Percentiles rank a stretch among this genome's conserved stretches.
Conservation (phyloP, 495 filamentous ascomycete species). For the Friedmanniomyces simplex region DNA sequence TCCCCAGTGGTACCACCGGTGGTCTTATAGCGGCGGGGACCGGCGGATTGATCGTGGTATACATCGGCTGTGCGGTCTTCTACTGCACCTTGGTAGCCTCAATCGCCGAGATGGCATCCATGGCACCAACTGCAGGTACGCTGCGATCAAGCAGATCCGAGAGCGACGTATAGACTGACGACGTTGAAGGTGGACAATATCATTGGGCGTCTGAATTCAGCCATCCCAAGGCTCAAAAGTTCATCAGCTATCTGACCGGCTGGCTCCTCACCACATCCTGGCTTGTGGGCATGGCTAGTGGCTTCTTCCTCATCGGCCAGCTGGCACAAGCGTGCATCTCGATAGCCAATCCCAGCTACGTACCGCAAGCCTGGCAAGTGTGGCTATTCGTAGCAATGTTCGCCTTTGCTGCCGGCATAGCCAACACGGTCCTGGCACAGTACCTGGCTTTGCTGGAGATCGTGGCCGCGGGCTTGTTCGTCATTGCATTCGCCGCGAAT, state of each 20-base stretch:
- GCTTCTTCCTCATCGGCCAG: conserved; percentile 11
- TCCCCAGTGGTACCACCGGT: background rate
- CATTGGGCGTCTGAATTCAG: conserved; percentile 35
- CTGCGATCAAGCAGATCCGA: background rate
- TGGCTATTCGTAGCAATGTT: conserved; percentile 36
- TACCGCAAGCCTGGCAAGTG: conserved; percentile 33
- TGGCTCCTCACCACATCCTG: conserved; percentile 9
- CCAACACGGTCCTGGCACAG: conserved; percentile 18
- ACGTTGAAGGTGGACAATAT: conserved; percentile 3
- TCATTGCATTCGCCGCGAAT: background rate
- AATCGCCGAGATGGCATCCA: conserved; percentile 33
- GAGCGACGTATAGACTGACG: background rate
- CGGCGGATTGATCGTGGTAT: conserved; percentile 9
- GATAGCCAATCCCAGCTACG: conserved; percentile 33
- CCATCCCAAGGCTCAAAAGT: conserved; percentile 32
- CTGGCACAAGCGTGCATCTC: conserved; percentile 36
- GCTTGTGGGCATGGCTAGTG: conserved; percentile 25
- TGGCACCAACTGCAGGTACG: conserved; percentile 19
- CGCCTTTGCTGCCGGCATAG: conserved; percentile 21
- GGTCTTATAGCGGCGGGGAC: background rate
- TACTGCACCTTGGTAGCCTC: conserved; percentile 28
- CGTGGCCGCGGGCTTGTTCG: conserved; percentile 18
- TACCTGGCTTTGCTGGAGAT: conserved; percentile 22
- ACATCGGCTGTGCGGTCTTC: conserved; percentile 23
- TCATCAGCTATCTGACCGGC: conserved; percentile 37